phyloP scores from a whole-genome alignment of 1,284 basidiomycete species.

The Takashimella tepidaria region DNA sequence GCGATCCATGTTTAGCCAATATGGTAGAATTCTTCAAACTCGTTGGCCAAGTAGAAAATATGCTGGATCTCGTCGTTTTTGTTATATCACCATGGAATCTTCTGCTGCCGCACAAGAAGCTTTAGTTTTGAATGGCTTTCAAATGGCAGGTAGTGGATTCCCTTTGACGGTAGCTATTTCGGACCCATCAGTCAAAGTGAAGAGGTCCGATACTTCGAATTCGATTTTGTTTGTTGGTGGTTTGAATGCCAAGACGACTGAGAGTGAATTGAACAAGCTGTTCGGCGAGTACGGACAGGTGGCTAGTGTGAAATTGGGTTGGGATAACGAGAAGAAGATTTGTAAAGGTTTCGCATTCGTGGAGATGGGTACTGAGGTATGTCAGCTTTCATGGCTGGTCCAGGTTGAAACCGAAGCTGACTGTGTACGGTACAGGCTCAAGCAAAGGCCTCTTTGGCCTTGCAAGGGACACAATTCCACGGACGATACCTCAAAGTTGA shows the following conservation, averaged over 20 bases:
- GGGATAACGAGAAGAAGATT: constrained; percentile 61
- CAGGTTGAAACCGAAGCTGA: constrained; percentile 1
- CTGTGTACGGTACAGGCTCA: constrained; percentile 53
- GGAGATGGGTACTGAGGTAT: constrained; percentile 77
- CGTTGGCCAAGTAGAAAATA: constrained; percentile 98
- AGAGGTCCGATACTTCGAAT: constrained; percentile 78
- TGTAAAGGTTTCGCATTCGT: constrained; percentile 88
- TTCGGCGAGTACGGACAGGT: constrained; percentile 86
- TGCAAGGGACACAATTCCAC: constrained; percentile 72
- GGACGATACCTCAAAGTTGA: constrained; percentile 34
- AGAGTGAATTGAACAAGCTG: constrained; percentile 64
- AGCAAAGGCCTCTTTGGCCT: constrained; percentile 64
- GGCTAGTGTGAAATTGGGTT: constrained; percentile 71
- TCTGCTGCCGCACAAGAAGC: constrained; percentile 70
- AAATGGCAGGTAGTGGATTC: constrained; percentile 60
- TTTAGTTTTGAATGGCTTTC: constrained; percentile 67
- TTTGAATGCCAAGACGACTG: constrained; percentile 58
- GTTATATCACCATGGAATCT: constrained; percentile 85
- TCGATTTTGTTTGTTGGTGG: constrained; percentile 83
- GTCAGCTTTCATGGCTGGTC: constrained; percentile 19
- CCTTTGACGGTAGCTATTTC: constrained; percentile 78
- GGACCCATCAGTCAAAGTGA: constrained; percentile 81
- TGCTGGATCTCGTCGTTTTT: constrained; percentile 83
- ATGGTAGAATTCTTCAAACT: constrained; percentile 85
- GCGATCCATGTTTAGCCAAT: constrained; percentile 70